A percentile compares a stretch with the other conserved stretches of the same genome.
Conservation (phyloP, 306 rosid species). For the Echinosophora koreensis region DNA sequence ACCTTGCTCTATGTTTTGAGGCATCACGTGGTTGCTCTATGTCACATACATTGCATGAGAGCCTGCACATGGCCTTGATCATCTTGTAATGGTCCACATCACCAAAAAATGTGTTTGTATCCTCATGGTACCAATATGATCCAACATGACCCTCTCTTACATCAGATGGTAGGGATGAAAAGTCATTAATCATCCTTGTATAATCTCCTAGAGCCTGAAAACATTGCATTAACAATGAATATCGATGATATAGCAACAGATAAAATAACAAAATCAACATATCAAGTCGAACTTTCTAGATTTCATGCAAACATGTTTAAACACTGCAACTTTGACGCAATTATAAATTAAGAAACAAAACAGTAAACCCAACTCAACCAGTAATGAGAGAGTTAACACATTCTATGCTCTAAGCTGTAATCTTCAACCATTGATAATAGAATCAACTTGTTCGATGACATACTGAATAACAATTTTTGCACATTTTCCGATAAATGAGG, state of each 20-base stretch:
- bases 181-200: constrained; percentile 72
- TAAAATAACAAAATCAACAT: not conserved
- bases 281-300: not conserved
- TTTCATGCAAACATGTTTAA: not conserved
- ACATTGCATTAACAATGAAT: constrained; percentile 14
- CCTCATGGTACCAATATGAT: constrained; percentile 78
- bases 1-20: constrained; percentile 66
- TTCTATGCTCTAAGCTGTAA: not conserved
- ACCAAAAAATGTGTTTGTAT: constrained; percentile 72
- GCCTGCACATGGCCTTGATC: constrained; percentile 83
- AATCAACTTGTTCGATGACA: not conserved
- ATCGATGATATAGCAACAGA: not conserved
- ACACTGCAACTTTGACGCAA: not conserved
- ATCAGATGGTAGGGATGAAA: constrained; percentile 59
- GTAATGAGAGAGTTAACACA: not conserved
- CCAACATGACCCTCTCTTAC: constrained; percentile 75
- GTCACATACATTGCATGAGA: constrained; percentile 87
- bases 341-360: no score
- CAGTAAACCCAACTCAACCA: not conserved
- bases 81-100: constrained; percentile 79
- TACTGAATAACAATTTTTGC: not conserved
- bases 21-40: constrained; percentile 72
- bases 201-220: constrained; percentile 82
- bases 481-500: not conserved
- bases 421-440: not conserved